These are phyloP conservation scores for Rhizopus sp. DNA, from an alignment of 371 early-diverging fungal species.

Conservation along the genomic window DNA sequence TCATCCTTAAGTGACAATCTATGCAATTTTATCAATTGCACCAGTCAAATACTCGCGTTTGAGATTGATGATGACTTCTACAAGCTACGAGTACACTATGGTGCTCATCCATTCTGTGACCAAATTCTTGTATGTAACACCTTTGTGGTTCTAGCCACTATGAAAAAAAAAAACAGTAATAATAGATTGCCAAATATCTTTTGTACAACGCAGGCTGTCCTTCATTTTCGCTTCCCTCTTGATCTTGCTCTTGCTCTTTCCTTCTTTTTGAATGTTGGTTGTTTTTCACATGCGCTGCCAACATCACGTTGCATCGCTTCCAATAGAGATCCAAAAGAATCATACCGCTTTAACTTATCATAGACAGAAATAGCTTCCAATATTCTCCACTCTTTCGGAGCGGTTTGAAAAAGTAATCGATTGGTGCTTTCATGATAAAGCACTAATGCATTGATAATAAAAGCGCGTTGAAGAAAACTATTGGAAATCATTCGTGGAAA, in stretches of 20 bases:
- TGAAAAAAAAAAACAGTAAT: no score
- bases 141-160: no score
- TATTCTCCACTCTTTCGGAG: constrained; percentile 6
- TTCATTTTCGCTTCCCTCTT: constrained; percentile 12
- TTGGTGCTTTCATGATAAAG: constrained; percentile 3
- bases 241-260: not conserved
- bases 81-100: no score
- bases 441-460: constrained; percentile 5
- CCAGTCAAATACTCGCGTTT: no score
- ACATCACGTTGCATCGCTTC: constrained; percentile 5
- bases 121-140: no score
- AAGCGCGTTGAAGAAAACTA: constrained; percentile 4
- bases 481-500: constrained; percentile 7
- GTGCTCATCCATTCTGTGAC: no score
- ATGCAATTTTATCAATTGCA: no score
- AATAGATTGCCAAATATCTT: no score
- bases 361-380: constrained; percentile 3
- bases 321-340: constrained; percentile 11
- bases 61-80: no score
- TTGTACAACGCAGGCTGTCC: no score
- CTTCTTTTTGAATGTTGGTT: constrained; percentile 9
- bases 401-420: constrained; percentile 11
- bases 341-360: constrained; percentile 6
- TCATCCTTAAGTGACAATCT: no score
- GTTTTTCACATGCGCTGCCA: constrained; percentile 8